Conservation (phyloP, 306 rosid species). For the Acmispon strigosus region DNA sequence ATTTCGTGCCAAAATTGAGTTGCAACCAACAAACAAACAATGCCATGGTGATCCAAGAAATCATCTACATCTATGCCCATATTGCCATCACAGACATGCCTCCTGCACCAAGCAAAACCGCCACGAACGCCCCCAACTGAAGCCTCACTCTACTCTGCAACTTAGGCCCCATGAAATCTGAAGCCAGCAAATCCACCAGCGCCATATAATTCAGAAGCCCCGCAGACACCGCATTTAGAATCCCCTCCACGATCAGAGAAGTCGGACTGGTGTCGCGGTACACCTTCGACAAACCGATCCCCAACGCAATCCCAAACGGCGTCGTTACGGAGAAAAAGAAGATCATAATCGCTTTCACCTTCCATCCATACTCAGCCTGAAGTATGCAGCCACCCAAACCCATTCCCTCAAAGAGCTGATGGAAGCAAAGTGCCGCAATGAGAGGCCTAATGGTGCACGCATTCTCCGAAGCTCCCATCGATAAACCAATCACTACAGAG, state of each 20-base stretch:
- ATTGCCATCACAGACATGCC: slow-evolving; percentile 65
- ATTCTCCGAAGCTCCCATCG: slow-evolving; percentile 63
- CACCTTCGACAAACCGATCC: slow-evolving; percentile 46
- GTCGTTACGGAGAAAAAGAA: slow-evolving; percentile 65
- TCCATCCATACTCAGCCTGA: slow-evolving; percentile 60
- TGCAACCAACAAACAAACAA: too few species aligned
- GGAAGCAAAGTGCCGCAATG: slow-evolving; percentile 68
- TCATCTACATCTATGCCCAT: slow-evolving; percentile 42
- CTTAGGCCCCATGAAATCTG: slow-evolving; percentile 55
- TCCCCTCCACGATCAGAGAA: slow-evolving; percentile 54
- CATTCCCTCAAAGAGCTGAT: slow-evolving; percentile 76
- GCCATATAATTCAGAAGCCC: slow-evolving; percentile 68
- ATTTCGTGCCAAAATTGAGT: too few species aligned
- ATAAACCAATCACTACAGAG: slow-evolving; percentile 72
- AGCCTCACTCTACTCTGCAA: slow-evolving; percentile 43
- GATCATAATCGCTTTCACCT: slow-evolving; percentile 35
- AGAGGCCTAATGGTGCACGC: slow-evolving; percentile 68
- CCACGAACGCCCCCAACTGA: slow-evolving; percentile 31
- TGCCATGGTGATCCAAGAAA: neutral
- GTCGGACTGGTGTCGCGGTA: slow-evolving; percentile 46
- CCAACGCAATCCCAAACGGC: slow-evolving; percentile 59
- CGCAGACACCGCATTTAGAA: slow-evolving; percentile 56
- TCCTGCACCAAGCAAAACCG: slow-evolving; percentile 61
- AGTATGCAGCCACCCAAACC: slow-evolving; percentile 66
- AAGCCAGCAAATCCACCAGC: slow-evolving; percentile 49